Evolutionary conservation across 1,139 yeast genomes (phyloP), one percentile per base, ranked within the genome.

Genomic region (Candida sp.): DNA sequence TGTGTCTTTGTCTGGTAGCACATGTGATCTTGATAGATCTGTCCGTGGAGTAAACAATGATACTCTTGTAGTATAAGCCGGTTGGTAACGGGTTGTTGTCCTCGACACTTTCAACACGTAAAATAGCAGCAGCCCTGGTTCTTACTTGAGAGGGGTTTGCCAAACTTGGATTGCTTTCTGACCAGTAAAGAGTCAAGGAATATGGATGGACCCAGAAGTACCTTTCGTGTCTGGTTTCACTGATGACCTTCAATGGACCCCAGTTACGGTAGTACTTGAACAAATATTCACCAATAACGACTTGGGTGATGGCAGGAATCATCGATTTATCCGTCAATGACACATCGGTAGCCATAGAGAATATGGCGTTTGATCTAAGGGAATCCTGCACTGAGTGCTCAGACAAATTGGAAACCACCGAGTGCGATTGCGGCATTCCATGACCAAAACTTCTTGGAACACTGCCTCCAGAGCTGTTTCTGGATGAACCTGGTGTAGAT

Each of bases 141-240:
- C 80, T 85, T 45, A 81, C 82, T 6, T 80, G 78, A 1, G 86
- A 73, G 11, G 92, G 89, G 58, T 86, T 86, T 6, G 87, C 84
- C 54, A 88, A 69, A 0, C 88, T 89, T 2, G 98, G 98, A 63
- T 90, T 90, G 8, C 84, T 80, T 12, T 83, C 81, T 7, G 94
- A 87, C 99, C 99, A 94, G 68, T 91, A 92, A 51, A 94, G 77
- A 0, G 97, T 90, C 72, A 91, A 73, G 3, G 96, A 88, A 67
- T 92, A 93, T 7, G 99, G 99, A 70, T 94, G 97, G 41, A 94
- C 85, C 98, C 98, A 94, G 80, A 94, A 94, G 69, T 85, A 94
- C 57, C 98, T 80, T 65, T 89, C 96, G 64, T 94, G 99, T 54
- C 98, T 82, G 47, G 82, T 83, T 51, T 89, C 94, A 0, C 96